Base-by-base conservation (phyloP, 305 asterid genomes). In the Fraxinus angustifolia region DNA sequence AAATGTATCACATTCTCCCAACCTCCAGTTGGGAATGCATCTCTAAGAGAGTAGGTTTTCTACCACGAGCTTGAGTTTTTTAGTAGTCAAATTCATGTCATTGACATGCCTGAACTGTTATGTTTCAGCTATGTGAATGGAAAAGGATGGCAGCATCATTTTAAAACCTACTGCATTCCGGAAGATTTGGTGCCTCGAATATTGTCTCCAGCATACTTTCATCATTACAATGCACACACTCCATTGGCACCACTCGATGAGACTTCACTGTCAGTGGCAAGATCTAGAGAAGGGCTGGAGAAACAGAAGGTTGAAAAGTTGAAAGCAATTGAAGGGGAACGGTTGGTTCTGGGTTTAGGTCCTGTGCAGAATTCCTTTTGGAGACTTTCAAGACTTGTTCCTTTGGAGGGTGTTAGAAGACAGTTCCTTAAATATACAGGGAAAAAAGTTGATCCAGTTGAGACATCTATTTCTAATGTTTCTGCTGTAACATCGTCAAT, bases 21-120 rank as follows among this genome's bases (percentile, higher is more conserved):
- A 93, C 99, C 99, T 80, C 99, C 98, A 73, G 98, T 96, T 56
- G 99, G 98, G 88, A 96, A 96, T 88, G 97, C 97, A 79, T 95
- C 98, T 71, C 91, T 93, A 80, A 92, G 94, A 91, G 97, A 94
- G 99, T 96, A 91, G 82, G 95, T 84, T 83, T 48, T 53, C 28
- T 74, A 48, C 73, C 72, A 36, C 70, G 67, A 75, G 81, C 79
- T 85, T 11, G 67, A 83, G 75, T 62, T 62, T 68, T 73, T 7
- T 80, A 53, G 40, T 70, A 56, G 53, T 85, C 35, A 50, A 73
- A 26, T 77, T 45, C 58, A 11, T 10, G 36, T 80, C 81, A 78
- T 76, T 79, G 81, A 83, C 82, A 79, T 71, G 40, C 70, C 58
- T 81, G 83, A 38, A 62, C 58, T 85, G 33, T 83, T 78, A 84